Percentiles rank a stretch among this genome's conserved stretches.
Conservation (phyloP, 148 eudicot genomes). For the Rhododendron griersonianum region DNA sequence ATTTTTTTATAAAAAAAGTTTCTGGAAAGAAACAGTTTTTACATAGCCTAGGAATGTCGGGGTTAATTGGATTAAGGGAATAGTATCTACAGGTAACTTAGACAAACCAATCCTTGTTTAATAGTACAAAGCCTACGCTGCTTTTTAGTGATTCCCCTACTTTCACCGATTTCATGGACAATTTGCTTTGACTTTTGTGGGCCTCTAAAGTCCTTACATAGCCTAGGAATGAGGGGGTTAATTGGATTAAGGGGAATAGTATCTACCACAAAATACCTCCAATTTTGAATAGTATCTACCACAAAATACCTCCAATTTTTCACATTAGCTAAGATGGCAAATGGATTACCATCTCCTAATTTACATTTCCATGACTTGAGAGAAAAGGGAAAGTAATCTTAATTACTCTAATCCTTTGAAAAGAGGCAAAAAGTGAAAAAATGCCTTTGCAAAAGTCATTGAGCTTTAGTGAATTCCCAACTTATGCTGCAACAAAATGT, state of each 20-base stretch:
- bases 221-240: background rate
- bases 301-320: background rate
- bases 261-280: too few species aligned
- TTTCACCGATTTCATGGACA: background rate
- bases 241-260: background rate
- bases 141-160: background rate
- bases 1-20: too few species aligned
- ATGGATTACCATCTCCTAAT: background rate
- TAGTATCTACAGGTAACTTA: background rate
- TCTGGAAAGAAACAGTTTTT: background rate
- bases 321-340: background rate
- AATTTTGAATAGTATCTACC: background rate
- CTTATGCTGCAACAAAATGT: slow-evolving; percentile 5
- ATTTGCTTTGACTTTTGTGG: background rate
- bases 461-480: slow-evolving; percentile 14
- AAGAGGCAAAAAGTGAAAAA: background rate
- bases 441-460: background rate
- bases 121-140: background rate
- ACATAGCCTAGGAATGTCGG: background rate
- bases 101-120: background rate
- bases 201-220: background rate
- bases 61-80: background rate
- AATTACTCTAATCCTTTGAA: background rate
- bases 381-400: background rate
- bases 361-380: background rate